Evolutionary conservation across 805 yeast species (phyloP), one percentile per base, ranked within the genome.

Genomic region (Lipomyces anomalus): DNA sequence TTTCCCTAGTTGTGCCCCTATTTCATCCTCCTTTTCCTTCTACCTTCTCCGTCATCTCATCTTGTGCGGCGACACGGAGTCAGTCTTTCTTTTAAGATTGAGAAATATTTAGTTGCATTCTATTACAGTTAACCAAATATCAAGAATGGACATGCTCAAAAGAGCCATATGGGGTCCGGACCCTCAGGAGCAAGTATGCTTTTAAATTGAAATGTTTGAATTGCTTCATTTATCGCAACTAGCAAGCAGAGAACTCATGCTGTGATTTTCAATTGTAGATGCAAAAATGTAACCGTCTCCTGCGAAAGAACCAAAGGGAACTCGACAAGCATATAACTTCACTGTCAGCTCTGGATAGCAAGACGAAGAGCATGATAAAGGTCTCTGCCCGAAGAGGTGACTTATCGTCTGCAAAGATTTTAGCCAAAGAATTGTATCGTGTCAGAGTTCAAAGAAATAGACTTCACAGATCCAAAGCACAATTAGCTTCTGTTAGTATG

Each of bases 131-230:
- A n/a, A n/a, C n/a, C n/a, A n/a, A n/a, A n/a, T n/a, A n/a, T n/a
- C n/a, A n/a, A n/a, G n/a, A n/a, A 90, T 90, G 97, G 87, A 90
- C 61, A 82, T 73, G 62, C 64, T 90, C 28, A 89, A 86, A 67
- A 80, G 82, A 61, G 84, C 89, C 3, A 81, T 90, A 32, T 90
- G 94, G 83, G 98, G 98, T 0, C 97, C 97, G 0, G 96, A 89
- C 61, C 96, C 97, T 35, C 82, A 82, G 59, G 97, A 86, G 59
- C 95, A 83, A 59, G 80, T 73, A 64, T 40, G 76, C 69, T 9
- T 16, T 16, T n/a, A 22, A 6, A 11, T 9, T 4, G 16, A 16
- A 20, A 16, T 4, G 17, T 3, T 22, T n/a, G 4, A 4, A 13
- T 6, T 16, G 22, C 40, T 40, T 2, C 7, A 9, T 6, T 4